A percentile compares a stretch with the other conserved stretches of the same genome.
These are phyloP conservation scores for Tylopilus subfusipes DNA, from an alignment of 768 basidiomycete species.

Conservation along the genomic window DNA sequence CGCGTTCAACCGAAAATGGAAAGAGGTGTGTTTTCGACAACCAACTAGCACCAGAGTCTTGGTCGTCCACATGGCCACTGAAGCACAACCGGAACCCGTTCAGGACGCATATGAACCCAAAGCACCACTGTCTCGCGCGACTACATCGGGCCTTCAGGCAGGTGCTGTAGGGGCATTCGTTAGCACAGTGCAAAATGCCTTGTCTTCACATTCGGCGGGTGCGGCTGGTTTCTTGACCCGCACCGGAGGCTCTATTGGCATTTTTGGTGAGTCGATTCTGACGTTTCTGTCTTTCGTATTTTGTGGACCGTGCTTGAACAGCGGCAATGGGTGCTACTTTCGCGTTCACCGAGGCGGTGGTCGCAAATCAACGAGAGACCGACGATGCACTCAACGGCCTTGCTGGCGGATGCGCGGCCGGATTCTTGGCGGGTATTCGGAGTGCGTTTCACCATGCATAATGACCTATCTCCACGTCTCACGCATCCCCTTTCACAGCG, in stretches of 20 bases:
- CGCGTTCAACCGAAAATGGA: neutral
- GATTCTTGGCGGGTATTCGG: slow-evolving; percentile 85
- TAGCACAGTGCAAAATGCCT: slow-evolving; percentile 75
- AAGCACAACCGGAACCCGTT: slow-evolving; percentile 12
- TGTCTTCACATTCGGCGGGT: slow-evolving; percentile 71
- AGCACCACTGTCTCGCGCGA: slow-evolving; percentile 52
- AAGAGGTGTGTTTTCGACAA: neutral
- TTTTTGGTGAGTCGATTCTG: slow-evolving; percentile 66
- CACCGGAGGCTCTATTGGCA: slow-evolving; percentile 84
- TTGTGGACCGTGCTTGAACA: slow-evolving; percentile 30
- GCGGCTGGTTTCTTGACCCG: slow-evolving; percentile 85
- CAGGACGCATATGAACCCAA: slow-evolving; percentile 44
- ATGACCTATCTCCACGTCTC: slow-evolving; percentile 6
- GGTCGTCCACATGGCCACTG: slow-evolving; percentile 22
- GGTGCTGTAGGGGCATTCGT: slow-evolving; percentile 65
- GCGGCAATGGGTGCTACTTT: slow-evolving; percentile 89
- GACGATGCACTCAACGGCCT: slow-evolving; percentile 82
- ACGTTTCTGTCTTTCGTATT: neutral
- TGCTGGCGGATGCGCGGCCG: slow-evolving; percentile 88
- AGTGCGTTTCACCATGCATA: slow-evolving; percentile 40
- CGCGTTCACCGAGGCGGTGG: slow-evolving; percentile 73
- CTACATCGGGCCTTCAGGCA: slow-evolving; percentile 58
- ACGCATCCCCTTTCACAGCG: slow-evolving; percentile 41
- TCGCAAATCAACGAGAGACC: slow-evolving; percentile 76
- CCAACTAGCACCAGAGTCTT: neutral